Base-by-base conservation (phyloP, 163 green algal genomes). In the Scenedesmus sp. region DNA sequence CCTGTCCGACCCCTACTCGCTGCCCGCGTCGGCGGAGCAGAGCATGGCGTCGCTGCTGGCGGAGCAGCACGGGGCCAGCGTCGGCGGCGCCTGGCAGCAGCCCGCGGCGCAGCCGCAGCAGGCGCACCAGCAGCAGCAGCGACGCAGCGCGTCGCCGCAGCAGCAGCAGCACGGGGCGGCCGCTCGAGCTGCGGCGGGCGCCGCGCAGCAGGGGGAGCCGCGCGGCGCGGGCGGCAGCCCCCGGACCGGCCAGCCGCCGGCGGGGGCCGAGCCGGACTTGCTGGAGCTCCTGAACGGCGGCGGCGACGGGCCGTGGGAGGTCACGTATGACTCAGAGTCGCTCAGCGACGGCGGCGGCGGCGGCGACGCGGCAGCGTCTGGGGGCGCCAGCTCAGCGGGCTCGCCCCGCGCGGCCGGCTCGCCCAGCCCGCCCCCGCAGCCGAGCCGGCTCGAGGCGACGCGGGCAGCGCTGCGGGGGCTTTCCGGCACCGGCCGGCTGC, bases 301-400 rank as follows among this genome's bases (percentile, higher is more conserved):
- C n/a, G 53, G 66, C 2, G 26, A n/a, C 47, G 66, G 66, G 20
- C 31, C 66, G 50, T 75, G 66, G 66, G 66, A 75, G 50, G 66
- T 75, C 7, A 75, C 66, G 28, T 48, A 64, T 64, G 29, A 75
- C 66, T 75, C 66, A 18, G 66, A 75, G n/a, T n/a, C n/a, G n/a
- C n/a, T n/a, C 6, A 63, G 28, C 18, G 28, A 51, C 10, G 13
- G 20, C 15, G 33, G 50, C 6, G 29, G 50, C 3, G 20, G 28
- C 7, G 22, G 20, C 11, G 60, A 50, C 2, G 17, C 34, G 22
- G 29, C 34, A 34, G 29, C 20, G 11, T 4, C 36, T 22, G 29
- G 60, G 18, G 24, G 29, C 18, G n/a, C 50, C 50, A 71, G 20
- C 63, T 26, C 11, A 29, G 18, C 20, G 34, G 31, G 36, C 39